Evolutionary conservation across 345 rosid genomes (phyloP), one percentile per base, ranked within the genome.

Genomic region (Populus pruinosa): DNA sequence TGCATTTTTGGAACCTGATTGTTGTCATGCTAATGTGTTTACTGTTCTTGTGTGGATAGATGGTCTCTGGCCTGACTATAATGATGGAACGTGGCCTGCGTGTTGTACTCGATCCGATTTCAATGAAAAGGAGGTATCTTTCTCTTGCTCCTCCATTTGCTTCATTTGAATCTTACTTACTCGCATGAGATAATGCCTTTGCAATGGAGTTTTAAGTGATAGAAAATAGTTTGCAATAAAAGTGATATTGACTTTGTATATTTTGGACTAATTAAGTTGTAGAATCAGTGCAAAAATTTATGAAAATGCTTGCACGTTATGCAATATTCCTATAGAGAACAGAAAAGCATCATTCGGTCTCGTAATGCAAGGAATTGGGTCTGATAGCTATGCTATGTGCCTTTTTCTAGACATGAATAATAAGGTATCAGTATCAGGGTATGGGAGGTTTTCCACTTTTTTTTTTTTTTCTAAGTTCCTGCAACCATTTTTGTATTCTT

Each of bases 11-110:
- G 2, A 41, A 41, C 44, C 11, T 3, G 44, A 41, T 41, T 41
- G 44, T 2, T 41, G 53, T 50, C 25, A 12, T 67, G 71, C 44
- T 81, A 11, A 78, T 80, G 8, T 55, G 35, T 72, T 64, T 69
- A 43, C 36, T 41, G 0, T 53, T 14, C 9, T 69, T 21, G 70
- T 79, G 64, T 72, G 44, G 79, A 12, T 83, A 94, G 98, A 94
- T 89, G 98, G 98, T 65, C 50, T 94, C n/a, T 94, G 98, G 98
- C 95, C 97, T 50, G 94, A 94, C 80, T 94, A 94, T 81, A 93
- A 93, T 70, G 98, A 94, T 76, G 98, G 97, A 79, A 87, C 90
- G 23, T 94, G 94, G 93, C 98, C 98, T 81, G 85, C 97, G 4
- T 94, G 98, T 80, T 94, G 98, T 79, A 79, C 49, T 29, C 80